phyloP scores from a whole-genome alignment of 306 rosid species.

The Cucurbita ficifolia region DNA sequence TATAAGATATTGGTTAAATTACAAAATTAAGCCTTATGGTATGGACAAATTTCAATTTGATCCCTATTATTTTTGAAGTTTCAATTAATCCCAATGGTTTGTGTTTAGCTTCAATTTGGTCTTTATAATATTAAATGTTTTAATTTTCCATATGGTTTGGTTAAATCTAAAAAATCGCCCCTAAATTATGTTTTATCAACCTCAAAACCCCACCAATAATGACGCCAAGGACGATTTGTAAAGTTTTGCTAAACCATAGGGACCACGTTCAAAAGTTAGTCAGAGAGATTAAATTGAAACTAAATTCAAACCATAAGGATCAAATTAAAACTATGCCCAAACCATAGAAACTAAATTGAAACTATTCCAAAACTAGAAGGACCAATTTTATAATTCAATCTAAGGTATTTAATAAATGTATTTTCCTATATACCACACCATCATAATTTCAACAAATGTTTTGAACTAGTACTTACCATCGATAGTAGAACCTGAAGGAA shows the following conservation, averaged over 20 bases:
- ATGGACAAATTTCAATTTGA: neutral
- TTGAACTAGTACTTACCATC: slow-evolving; percentile 25
- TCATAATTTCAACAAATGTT: neutral
- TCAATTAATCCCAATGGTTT: neutral
- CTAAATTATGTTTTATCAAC: neutral
- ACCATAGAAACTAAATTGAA: neutral
- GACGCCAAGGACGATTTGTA: neutral
- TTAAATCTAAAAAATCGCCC: neutral
- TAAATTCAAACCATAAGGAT: neutral
- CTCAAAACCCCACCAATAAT: neutral
- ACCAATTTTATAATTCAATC: neutral
- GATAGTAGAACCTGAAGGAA: slow-evolving; percentile 22
- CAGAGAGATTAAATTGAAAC: neutral
- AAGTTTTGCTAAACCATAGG: neutral
- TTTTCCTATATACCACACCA: neutral
- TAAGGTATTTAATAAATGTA: neutral
- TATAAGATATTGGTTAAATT: neutral
- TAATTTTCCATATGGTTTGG: neutral
- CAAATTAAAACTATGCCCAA: neutral
- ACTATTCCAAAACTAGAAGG: neutral
- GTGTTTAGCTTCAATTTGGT: neutral
- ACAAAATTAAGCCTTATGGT: neutral
- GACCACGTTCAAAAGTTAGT: neutral
- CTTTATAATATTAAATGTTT: neutral
- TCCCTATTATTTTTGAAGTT: neutral